These are phyloP conservation scores for Eurotiales sp. DNA, from an alignment of 2,329 filamentous ascomycete genomes.

Conservation along the genomic window DNA sequence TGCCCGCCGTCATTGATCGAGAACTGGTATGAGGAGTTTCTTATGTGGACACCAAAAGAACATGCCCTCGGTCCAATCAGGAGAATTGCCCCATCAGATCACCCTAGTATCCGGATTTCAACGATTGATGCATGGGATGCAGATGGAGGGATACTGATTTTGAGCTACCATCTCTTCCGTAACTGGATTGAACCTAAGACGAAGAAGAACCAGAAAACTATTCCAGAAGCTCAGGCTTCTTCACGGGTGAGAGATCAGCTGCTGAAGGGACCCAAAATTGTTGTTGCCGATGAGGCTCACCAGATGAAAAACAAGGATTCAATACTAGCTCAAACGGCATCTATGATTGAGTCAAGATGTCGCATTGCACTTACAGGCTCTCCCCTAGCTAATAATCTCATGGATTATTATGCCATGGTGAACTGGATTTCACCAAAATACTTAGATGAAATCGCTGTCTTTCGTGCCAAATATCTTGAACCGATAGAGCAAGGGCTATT, in stretches of 20 bases:
- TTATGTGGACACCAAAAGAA: constrained; percentile 60
- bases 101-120: constrained; percentile 37
- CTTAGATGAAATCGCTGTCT: constrained; percentile 65
- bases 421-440: constrained; percentile 81
- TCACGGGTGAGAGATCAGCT: constrained; percentile 46
- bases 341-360: constrained; percentile 60
- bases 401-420: constrained; percentile 83
- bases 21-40: constrained; percentile 79
- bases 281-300: constrained; percentile 85
- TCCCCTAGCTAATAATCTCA: constrained; percentile 77
- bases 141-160: constrained; percentile 68
- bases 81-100: constrained; percentile 49
- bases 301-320: constrained; percentile 64
- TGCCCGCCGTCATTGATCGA: constrained; percentile 71
- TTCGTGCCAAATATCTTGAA: constrained; percentile 63
- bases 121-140: constrained; percentile 58
- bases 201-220: constrained; percentile 24
- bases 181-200: constrained; percentile 41
- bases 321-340: constrained; percentile 52
- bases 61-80: constrained; percentile 54
- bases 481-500: constrained; percentile 72
- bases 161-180: constrained; percentile 71
- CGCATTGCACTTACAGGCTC: constrained; percentile 85
- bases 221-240: constrained; percentile 35
- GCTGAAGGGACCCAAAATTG: constrained; percentile 61